phyloP scores from a whole-genome alignment of 805 yeast species.

The Maudiozyma barnettii region DNA sequence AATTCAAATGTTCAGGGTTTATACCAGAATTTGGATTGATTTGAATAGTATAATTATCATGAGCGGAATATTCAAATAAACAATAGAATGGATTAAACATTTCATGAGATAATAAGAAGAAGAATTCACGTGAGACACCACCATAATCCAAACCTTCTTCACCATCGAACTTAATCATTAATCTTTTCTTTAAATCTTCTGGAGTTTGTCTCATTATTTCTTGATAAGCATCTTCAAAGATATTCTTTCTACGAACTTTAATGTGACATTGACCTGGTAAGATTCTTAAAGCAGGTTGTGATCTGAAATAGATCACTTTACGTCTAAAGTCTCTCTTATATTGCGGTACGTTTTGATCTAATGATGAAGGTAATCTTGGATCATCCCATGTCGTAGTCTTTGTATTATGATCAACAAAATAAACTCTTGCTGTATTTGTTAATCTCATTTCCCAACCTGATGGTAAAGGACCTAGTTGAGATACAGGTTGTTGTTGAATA shows the following conservation, averaged over 20 bases:
- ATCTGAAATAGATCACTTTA: slow-evolving; percentile 92
- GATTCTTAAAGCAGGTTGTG: slow-evolving; percentile 95
- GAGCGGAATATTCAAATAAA: slow-evolving; percentile 92
- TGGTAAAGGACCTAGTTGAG: slow-evolving; percentile 95
- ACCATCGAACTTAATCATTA: slow-evolving; percentile 97
- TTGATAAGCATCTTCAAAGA: slow-evolving; percentile 95
- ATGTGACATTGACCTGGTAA: slow-evolving; percentile 98
- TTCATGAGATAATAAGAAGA: slow-evolving; percentile 92
- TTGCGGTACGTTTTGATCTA: slow-evolving; percentile 98
- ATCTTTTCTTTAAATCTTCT: slow-evolving; percentile 91
- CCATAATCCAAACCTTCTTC: slow-evolving; percentile 99
- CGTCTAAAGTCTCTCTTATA: slow-evolving; percentile 98
- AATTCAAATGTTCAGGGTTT: slow-evolving; percentile 95
- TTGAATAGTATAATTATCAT: slow-evolving; percentile 95
- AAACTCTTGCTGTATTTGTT: slow-evolving; percentile 96
- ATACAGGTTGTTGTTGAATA: slow-evolving; percentile 94
- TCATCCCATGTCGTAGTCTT: slow-evolving; percentile 99
- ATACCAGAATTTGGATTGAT: slow-evolving; percentile 95
- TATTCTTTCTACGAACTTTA: slow-evolving; percentile 92
- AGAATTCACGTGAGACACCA: slow-evolving; percentile 97
- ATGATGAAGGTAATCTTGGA: slow-evolving; percentile 92
- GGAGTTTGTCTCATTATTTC: slow-evolving; percentile 99
- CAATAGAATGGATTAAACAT: slow-evolving; percentile 98
- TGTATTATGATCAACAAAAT: slow-evolving; percentile 97
- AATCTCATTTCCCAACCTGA: slow-evolving; percentile 99